A percentile compares a stretch with the other conserved stretches of the same genome.
phyloP scores from a whole-genome alignment of 1,139 yeast genomes.

The Cylindricascospora bacillispora region DNA sequence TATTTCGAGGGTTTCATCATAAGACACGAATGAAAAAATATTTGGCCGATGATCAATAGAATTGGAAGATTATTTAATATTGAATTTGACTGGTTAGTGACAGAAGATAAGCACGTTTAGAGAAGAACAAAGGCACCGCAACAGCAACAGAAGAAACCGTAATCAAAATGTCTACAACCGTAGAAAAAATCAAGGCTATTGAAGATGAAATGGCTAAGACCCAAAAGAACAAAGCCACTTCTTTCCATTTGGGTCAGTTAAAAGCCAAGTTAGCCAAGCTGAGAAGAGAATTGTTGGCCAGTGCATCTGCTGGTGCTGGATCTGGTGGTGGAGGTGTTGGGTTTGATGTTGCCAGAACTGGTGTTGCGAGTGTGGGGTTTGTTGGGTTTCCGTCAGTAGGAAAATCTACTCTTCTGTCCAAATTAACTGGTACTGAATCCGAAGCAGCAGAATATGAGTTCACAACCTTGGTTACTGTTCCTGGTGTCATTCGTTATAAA shows the following conservation, averaged over 20 bases:
- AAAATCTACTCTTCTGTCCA: conserved; percentile 72
- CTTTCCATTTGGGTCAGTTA: conserved; percentile 90
- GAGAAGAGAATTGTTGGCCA: conserved; percentile 80
- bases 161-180: conserved; percentile 54
- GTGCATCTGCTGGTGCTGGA: conserved; percentile 69
- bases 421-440: conserved; percentile 88
- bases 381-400: conserved; percentile 99
- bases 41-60: no score
- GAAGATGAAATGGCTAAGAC: conserved; percentile 92
- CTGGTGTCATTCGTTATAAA: conserved; percentile 87
- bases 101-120: no score
- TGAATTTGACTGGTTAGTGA: no score
- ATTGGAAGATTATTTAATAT: no score
- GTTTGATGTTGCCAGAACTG: conserved; percentile 95
- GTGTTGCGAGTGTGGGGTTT: conserved; percentile 93
- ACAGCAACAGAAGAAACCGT: no score
- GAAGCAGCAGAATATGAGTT: conserved; percentile 97
- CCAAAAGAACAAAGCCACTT: conserved; percentile 91
- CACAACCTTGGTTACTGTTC: conserved; percentile 94
- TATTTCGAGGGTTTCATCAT: no score
- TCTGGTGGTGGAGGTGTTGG: conserved; percentile 84
- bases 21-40: no score
- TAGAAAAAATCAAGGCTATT: conserved; percentile 80
- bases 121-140: no score
- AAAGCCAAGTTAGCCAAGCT: conserved; percentile 93